Conservation (phyloP, 768 basidiomycete species). For the Mrakia gelida region DNA sequence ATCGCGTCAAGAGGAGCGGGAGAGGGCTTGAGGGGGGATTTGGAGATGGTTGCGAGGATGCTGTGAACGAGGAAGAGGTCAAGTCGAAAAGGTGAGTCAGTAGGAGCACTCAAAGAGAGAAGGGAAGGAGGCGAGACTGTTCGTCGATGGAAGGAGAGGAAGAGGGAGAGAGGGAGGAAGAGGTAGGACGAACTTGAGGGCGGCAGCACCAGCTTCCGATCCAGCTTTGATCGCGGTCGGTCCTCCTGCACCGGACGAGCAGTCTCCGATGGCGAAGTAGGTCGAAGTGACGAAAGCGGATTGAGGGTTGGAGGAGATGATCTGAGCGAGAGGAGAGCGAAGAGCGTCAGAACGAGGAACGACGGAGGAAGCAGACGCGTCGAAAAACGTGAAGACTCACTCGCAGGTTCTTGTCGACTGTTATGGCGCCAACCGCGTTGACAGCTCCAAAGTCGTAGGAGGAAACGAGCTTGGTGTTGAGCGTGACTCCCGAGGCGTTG, state of each 20-base stretch:
- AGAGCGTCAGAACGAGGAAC: too few species aligned
- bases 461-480: constrained; percentile 14
- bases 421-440: constrained; percentile 8
- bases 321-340: too few species aligned
- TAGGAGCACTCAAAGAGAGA: too few species aligned
- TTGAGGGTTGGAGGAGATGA: neutral
- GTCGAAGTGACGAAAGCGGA: neutral
- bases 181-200: neutral
- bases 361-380: too few species aligned
- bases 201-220: neutral
- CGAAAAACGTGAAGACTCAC: neutral
- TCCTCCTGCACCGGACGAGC: neutral
- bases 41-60: constrained; percentile 1
- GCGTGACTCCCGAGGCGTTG: constrained; percentile 20
- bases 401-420: constrained; percentile 4
- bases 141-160: too few species aligned
- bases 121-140: too few species aligned
- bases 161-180: too few species aligned
- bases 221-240: constrained; percentile 19
- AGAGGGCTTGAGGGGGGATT: neutral
- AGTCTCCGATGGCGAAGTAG: constrained; percentile 29
- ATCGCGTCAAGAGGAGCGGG: neutral
- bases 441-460: neutral
- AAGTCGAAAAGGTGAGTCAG: too few species aligned
- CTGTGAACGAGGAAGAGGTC: too few species aligned